A percentile compares a stretch with the other conserved stretches of the same genome.
Conservation (phyloP, 2,329 filamentous ascomycete species). For the Apiospora arundinis region DNA sequence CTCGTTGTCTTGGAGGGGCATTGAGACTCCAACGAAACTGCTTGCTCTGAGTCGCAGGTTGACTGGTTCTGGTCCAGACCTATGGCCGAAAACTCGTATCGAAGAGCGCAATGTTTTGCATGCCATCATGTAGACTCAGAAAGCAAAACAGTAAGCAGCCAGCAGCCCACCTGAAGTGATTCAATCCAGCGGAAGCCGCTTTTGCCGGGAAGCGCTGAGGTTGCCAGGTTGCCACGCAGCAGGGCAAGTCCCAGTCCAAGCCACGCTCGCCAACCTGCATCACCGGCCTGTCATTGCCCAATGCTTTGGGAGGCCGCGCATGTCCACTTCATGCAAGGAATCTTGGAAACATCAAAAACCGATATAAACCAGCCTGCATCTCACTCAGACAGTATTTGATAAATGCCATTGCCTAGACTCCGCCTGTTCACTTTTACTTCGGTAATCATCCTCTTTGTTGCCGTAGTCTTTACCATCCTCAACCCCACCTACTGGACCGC, state of each 20-base stretch:
- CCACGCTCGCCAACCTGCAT: conserved; percentile 27
- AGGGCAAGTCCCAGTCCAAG: conserved; percentile 21
- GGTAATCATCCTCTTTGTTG: conserved; percentile 18
- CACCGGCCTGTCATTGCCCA: conserved; percentile 16
- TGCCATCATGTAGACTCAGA: not conserved
- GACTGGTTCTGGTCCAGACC: not conserved
- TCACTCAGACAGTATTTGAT: not conserved
- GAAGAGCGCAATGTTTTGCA: not conserved
- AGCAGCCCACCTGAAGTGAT: not conserved
- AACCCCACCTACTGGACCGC: conserved; percentile 19
- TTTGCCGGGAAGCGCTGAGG: conserved; percentile 15
- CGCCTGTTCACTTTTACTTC: conserved; percentile 18
- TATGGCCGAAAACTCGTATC: not conserved
- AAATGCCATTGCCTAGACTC: conserved; percentile 15
- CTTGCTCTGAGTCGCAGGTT: not conserved
- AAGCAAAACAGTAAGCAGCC: not conserved
- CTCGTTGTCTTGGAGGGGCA: conserved; percentile 1
- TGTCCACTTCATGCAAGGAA: conserved; percentile 18
- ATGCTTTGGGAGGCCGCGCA: conserved; percentile 22
- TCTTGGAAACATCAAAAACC: not conserved
- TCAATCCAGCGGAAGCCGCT: not conserved
- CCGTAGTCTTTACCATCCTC: conserved; percentile 3
- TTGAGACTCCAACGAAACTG: not conserved
- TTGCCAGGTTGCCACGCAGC: conserved; percentile 16
- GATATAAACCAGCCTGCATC: conserved; percentile 20